phyloP scores from a whole-genome alignment of 2,329 filamentous ascomycete genomes.

The Didymella glomerata region DNA sequence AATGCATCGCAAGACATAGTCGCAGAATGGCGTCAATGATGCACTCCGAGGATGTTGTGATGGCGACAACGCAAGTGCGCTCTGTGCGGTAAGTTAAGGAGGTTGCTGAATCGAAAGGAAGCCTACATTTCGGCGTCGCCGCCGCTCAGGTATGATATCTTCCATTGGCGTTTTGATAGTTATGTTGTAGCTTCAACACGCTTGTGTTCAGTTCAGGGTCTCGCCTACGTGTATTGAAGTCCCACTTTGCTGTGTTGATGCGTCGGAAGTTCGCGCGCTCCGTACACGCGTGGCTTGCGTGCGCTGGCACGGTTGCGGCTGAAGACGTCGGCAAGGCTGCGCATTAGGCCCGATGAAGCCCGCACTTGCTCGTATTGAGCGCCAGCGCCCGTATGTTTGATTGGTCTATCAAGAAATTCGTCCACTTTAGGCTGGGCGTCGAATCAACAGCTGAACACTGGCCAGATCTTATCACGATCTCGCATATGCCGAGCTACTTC shows the following conservation, averaged over 20 bases:
- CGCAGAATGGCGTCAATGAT: not conserved
- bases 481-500: constrained; percentile 6
- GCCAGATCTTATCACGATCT: constrained; percentile 3
- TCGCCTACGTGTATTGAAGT: constrained; percentile 11
- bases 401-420: constrained; percentile 2
- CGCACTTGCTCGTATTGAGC: not conserved
- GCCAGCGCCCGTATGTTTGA: not conserved
- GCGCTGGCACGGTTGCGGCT: constrained; percentile 9
- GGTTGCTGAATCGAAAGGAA: not conserved
- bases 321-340: constrained; percentile 10
- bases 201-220: not conserved
- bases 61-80: not conserved
- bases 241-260: constrained; percentile 12
- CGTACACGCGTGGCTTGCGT: constrained; percentile 18
- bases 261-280: constrained; percentile 14
- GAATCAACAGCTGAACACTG: constrained; percentile 9
- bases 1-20: constrained; percentile 11
- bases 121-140: constrained; percentile 4
- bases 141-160: not conserved
- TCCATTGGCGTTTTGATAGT: not conserved
- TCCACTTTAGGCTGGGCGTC: constrained; percentile 9
- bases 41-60: not conserved
- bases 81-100: not conserved
- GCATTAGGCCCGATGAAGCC: not conserved
- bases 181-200: constrained; percentile 4